These are phyloP conservation scores for Carex sylvatica DNA, from an alignment of 202 grass and related monocot genomes.

Conservation along the genomic window DNA sequence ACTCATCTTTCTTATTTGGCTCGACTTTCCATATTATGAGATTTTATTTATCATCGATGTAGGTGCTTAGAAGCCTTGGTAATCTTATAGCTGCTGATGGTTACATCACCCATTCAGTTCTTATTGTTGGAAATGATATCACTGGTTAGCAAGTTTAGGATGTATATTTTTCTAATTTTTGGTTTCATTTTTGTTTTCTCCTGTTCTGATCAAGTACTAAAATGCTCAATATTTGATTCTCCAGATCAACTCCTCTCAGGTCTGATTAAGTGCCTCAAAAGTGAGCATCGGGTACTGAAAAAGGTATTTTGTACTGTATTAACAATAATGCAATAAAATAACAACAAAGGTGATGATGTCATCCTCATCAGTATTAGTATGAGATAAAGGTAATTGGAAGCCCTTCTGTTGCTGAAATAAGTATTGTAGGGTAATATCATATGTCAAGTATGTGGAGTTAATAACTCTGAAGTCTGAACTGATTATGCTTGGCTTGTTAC, in stretches of 20 bases:
- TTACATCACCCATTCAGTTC: conserved; percentile 71
- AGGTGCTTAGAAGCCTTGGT: conserved; percentile 91
- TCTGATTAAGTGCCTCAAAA: conserved; percentile 90
- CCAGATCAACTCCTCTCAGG: conserved; percentile 74
- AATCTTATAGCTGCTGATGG: conserved; percentile 82
- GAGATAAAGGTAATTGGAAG: background rate
- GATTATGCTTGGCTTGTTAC: background rate
- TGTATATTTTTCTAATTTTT: background rate
- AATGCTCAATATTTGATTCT: conserved; percentile 29
- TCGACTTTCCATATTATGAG: background rate
- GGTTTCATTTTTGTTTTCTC: background rate
- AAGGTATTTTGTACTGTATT: conserved; percentile 44
- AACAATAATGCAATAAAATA: background rate
- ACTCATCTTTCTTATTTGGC: background rate
- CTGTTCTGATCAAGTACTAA: conserved; percentile 1
- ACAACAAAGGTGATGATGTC: background rate
- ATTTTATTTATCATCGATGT: conserved; percentile 35
- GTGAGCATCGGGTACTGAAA: conserved; percentile 83
- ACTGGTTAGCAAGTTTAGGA: conserved; percentile 47
- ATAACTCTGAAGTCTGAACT: background rate
- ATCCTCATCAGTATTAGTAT: background rate
- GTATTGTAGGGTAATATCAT: background rate
- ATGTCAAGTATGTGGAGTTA: conserved; percentile 9
- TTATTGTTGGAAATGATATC: conserved; percentile 66
- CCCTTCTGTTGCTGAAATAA: conserved; percentile 13